Base-by-base conservation (phyloP, 2,329 filamentous ascomycete species). In the Hypoxylon sp. region DNA sequence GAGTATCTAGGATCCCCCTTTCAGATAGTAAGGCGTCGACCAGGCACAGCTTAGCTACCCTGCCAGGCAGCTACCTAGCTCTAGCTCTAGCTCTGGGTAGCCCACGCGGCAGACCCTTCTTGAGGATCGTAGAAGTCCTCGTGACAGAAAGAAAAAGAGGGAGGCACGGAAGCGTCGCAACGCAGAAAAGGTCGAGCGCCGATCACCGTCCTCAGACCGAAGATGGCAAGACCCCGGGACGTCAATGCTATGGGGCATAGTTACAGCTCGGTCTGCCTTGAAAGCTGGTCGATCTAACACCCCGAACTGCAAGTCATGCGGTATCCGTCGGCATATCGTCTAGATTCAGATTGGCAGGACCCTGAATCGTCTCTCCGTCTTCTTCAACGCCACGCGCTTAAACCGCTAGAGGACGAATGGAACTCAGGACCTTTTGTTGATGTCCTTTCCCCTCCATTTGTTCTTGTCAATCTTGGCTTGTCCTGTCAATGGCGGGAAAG, bases 281-380 rank as follows among this genome's bases (percentile, higher is more conserved):
- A n/a, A 37, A 42, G 47, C 17, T 43, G n/a, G 18, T 35, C 15
- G 31, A 35, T 35, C 31, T 18, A 7, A 5, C n/a, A 6, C 31
- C n/a, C 15, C 3, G 31, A 13, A n/a, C 56, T 56, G 55, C 55
- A 50, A 42, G 48, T 33, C 48, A 62, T 50, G 21, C 55, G 55
- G 47, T 49, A 58, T 55, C 37, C 20, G 48, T 59, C 59, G 59
- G 59, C 59, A 55, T 43, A 50, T 55, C 29, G n/a, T 38, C 21
- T 26, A 50, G 45, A 31, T 15, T 11, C 10, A 17, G 10, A 31
- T 48, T 46, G 26, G 31, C 40, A n/a, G n/a, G n/a, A n/a, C n/a
- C n/a, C n/a, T n/a, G n/a, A n/a, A n/a, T n/a, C n/a, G n/a, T n/a
- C n/a, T n/a, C n/a, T n/a, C n/a, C n/a, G 21, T 18, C 21, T 26